These are phyloP conservation scores for Vachellia pachyceras DNA, from an alignment of 306 rosid genomes.

Conservation along the genomic window DNA sequence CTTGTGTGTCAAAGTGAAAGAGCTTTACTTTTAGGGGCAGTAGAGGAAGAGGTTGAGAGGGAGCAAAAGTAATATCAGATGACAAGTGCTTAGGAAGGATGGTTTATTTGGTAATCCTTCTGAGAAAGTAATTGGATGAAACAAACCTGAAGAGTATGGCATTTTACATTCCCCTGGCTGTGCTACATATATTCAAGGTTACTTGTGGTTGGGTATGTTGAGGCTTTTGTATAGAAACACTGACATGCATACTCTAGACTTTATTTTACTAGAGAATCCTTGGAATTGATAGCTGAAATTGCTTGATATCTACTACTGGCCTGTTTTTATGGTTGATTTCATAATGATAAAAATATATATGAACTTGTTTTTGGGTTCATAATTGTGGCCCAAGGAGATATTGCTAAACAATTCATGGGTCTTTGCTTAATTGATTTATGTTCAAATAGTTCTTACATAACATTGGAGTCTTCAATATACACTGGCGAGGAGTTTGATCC, in stretches of 20 bases:
- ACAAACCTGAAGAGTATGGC: background rate
- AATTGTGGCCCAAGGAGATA: constrained; percentile 4
- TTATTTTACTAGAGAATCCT: background rate
- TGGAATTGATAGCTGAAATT: background rate
- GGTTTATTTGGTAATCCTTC: background rate
- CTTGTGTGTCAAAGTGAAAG: background rate
- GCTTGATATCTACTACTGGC: background rate
- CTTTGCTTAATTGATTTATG: background rate
- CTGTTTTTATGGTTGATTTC: background rate
- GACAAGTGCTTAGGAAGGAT: background rate
- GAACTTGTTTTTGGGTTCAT: background rate
- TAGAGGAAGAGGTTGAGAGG: background rate
- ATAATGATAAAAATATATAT: constrained; percentile 9
- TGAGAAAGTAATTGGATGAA: background rate
- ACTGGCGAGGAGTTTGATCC: too few species aligned
- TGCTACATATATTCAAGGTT: background rate
- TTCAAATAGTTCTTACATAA: background rate
- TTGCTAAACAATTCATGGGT: background rate
- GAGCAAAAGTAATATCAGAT: background rate
- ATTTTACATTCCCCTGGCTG: background rate
- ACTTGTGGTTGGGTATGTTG: background rate
- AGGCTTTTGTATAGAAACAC: background rate
- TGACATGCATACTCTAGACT: background rate
- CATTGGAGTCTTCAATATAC: background rate
- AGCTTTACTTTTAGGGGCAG: background rate